Conservation (phyloP, 805 yeast species). For the Monosporozyma servazzii region DNA sequence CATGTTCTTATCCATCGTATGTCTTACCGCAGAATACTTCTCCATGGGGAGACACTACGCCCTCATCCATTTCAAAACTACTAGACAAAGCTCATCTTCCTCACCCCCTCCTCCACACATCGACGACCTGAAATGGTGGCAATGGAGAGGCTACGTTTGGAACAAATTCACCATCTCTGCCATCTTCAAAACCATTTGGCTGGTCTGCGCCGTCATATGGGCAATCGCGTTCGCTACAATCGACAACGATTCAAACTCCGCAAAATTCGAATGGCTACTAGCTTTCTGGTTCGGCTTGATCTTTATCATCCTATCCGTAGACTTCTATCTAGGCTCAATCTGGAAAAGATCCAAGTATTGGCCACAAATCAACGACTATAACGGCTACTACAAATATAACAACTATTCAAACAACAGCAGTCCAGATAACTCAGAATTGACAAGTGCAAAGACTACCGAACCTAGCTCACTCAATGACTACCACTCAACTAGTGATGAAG, state of each 20-base stretch:
- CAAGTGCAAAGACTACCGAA: background rate
- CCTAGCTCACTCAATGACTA: background rate
- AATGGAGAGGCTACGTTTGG: slow-evolving; percentile 30
- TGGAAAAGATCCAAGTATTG: slow-evolving; percentile 20
- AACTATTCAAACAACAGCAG: slow-evolving; percentile 15
- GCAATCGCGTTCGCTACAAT: slow-evolving; percentile 59
- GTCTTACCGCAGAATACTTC: slow-evolving; percentile 37
- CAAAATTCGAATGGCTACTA: slow-evolving; percentile 75
- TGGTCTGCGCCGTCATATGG: slow-evolving; percentile 50
- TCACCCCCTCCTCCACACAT: background rate
- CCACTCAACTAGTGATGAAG: background rate
- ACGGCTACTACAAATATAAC: slow-evolving; percentile 9
- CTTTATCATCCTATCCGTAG: slow-evolving; percentile 54
- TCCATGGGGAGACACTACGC: slow-evolving; percentile 38
- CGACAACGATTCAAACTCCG: slow-evolving; percentile 40
- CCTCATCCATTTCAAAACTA: slow-evolving; percentile 26
- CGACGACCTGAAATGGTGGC: slow-evolving; percentile 21
- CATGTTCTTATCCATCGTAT: slow-evolving; percentile 43
- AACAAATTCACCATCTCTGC: slow-evolving; percentile 42
- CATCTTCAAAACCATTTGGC: slow-evolving; percentile 54
- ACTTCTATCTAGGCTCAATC: slow-evolving; percentile 51
- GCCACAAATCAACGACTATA: slow-evolving; percentile 3
- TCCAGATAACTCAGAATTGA: background rate
- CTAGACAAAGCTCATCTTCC: slow-evolving; percentile 6
- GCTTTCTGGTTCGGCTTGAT: slow-evolving; percentile 78